Evolutionary conservation across 2,329 filamentous ascomycete genomes (phyloP), one percentile per base, ranked within the genome.

Genomic region (Neocucurbitaria cava): DNA sequence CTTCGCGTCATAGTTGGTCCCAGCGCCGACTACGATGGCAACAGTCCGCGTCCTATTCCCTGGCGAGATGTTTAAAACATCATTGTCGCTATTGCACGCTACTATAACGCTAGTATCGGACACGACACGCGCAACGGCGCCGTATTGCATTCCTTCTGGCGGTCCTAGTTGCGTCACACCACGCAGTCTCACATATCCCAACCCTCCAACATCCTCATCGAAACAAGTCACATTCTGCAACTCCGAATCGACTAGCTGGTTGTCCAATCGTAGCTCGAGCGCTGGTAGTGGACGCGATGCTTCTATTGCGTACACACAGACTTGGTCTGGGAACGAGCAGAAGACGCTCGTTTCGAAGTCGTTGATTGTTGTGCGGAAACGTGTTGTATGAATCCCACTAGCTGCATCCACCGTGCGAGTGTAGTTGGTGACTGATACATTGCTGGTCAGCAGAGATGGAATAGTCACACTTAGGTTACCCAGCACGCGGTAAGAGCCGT

Each of bases 1-100:
- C 3, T 72, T 79, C 48, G 79, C 71, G 43, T 85, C 81, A 49
- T 82, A 86, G 52, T 85, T 76, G 1, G 82, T 83, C 2, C 65
- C 73, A 2, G 74, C 74, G 1, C 77, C 76, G 15, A 84, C 63
- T 0, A 84, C 70, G 6, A 85, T 58, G 7, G 74, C 72, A 9
- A 78, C 38, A 9, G 59, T 65, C 2, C 54, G 68, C 5, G 70
- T 59, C 4, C 58, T 39, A 11, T 46, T 46, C 1, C n/a, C 10
- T 10, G 61, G 46, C 2, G 8, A 17, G 4, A 72, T 45, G 1
- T 20, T 46, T 20, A 71, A 21, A 2, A 52, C 46, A 5, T 53
- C 57, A 2, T 39, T 47, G 2, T 45, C 46, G 3, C 54, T 54
- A 18, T 46, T 44, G 31, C 66, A 70, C 11, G 17, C 46, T 6